Evolutionary conservation across 371 early-diverging fungal genomes (phyloP), one percentile per base, ranked within the genome.

Genomic region (Rhizopus sp.): DNA sequence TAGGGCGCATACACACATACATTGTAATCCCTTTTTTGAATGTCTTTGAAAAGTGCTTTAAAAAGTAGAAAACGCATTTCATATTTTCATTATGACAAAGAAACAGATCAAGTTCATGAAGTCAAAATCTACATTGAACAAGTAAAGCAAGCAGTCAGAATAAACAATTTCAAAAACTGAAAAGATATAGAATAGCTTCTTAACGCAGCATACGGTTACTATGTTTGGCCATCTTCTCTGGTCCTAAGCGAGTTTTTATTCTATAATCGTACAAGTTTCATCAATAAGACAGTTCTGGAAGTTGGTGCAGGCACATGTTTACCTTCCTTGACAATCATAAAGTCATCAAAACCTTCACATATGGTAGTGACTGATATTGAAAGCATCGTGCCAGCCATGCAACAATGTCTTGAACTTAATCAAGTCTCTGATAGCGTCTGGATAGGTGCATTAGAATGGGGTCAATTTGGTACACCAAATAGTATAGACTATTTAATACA

Each of bases 151-250:
- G 6, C 45, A 37, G 7, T 3, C 35, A 35, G 7, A 34, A 44
- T 23, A 23, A 46, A 38, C 31, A 12, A 13, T 16, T 44, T 32
- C 33, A 12, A 53, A 53, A 6, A 16, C 2, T 35, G n/a, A 50
- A 23, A 50, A 37, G 12, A 40, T 45, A 39, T 5, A 17, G 34
- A 7, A 5, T 51, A 83, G 83, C 53, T 76, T 4, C 60, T 83
- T 7, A 78, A 84, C 54, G 63, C 81, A 12, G 72, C 78, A 15
- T 84, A 78, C 60, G 84, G 82, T 30, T 72, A 75, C 33, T 84
- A 82, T 55, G 66, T 81, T 41, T 84, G 84, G 84, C 84, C 84
- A 0, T 81, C 81, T 6, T 67, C 84, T 1, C 53, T 84, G 0
- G 77, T 82, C 2, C 63, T 84, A 58, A 70, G 73, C 3, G 80